Percentiles rank a stretch among this genome's conserved stretches.
Evolutionary conservation across 2,329 filamentous ascomycete species (phyloP).

Genomic region (Penicillium sp.): DNA sequence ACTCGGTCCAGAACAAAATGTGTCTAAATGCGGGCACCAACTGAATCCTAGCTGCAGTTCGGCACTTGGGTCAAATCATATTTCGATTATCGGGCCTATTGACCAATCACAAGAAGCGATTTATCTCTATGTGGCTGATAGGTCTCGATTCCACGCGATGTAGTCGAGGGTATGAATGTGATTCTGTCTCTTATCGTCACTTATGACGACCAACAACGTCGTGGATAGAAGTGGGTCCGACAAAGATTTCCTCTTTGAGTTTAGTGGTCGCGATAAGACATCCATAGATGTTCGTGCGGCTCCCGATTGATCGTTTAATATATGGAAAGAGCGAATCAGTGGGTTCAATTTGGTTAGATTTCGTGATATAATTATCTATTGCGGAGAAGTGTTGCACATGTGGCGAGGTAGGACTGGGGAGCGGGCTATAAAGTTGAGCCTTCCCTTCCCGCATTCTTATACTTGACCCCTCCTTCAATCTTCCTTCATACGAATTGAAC

Average conservation of each 20-base stretch:
- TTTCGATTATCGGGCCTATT: not conserved
- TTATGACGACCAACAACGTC: not conserved
- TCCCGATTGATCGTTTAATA: not conserved
- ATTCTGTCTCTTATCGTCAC: constrained; percentile 1
- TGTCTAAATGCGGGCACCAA: not conserved
- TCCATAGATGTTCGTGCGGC: not conserved
- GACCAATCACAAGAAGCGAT: not conserved
- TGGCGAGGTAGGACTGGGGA: too few relatives aligned
- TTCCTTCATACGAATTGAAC: not conserved
- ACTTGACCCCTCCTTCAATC: too few relatives aligned
- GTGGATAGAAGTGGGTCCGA: constrained; percentile 20
- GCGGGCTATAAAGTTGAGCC: too few relatives aligned
- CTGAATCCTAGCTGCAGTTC: not conserved
- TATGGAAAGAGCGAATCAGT: not conserved
- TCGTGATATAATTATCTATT: not conserved
- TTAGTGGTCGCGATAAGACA: constrained; percentile 14
- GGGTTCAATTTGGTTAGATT: not conserved
- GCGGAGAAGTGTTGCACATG: not conserved
- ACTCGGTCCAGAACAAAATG: not conserved
- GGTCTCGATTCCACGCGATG: not conserved
- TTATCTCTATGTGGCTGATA: not conserved
- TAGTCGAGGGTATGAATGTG: not conserved
- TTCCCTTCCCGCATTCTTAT: too few relatives aligned
- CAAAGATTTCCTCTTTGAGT: constrained; percentile 26
- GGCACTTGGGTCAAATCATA: constrained; percentile 4